Evolutionary conservation across 2,329 filamentous ascomycete species (phyloP), one percentile per base, ranked within the genome.

Genomic region (Magnaporthales sp.): DNA sequence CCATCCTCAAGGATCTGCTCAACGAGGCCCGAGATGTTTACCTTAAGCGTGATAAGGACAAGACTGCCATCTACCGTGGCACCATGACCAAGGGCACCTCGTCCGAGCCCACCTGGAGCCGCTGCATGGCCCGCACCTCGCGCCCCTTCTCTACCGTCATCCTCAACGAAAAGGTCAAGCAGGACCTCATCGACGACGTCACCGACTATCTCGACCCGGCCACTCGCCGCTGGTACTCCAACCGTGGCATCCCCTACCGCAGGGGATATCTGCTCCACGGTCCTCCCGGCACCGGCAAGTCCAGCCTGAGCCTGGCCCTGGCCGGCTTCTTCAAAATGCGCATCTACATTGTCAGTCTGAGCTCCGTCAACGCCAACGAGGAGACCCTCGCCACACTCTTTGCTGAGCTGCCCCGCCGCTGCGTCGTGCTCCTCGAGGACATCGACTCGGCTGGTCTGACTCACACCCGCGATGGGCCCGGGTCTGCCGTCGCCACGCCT

Each of bases 251-350:
- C 31, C 92, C 93, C 0, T 96, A 96, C 74, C 86, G 92, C 15
- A 84, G 92, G 4, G 93, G 92, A 0, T 96, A 95, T 72, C 84
- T 96, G 0, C 86, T 96, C 19, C 82, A 93, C 70, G 92, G 92
- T 0, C 91, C 91, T 0, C 91, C 91, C 0, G 91, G 91, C 0
- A 93, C 91, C 0, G 91, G 91, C 15, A 95, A 94, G 76, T 90
- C 87, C 61, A 90, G 87, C 62, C 81, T 92, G 1, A 89, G 86
- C 69, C 83, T 92, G 58, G 89, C 90, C 0, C 81, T 91, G 64
- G 89, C 90, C 0, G 90, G 90, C 5, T 84, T 86, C 72, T 89
- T 92, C 74, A 85, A 86, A 67, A 83, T 92, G 77, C 83, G 85
- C 63, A 89, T 92, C 69, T 92, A 91, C 75, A 89, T 92, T 66